Base-by-base conservation (phyloP, 2,329 filamentous ascomycete genomes). In the Aspergillus bombycis region DNA sequence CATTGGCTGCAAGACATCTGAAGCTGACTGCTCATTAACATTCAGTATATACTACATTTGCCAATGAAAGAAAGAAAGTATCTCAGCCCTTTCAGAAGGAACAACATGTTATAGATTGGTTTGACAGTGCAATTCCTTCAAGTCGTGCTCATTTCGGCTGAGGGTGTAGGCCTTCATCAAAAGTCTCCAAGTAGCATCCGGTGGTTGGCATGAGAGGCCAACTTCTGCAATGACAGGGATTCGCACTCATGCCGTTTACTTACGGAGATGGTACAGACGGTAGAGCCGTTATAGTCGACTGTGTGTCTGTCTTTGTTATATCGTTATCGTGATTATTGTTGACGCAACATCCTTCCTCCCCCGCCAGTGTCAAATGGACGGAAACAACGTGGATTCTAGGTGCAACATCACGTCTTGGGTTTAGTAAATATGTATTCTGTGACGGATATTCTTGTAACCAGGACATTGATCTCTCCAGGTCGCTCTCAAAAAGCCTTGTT, bases 301-400 rank as follows among this genome's bases (percentile, higher is more conserved):
- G 66, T 34, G 62, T 50, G 34, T 71, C 65, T 19, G 46, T 59
- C 4, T 62, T 65, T 36, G 57, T 30, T 21, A n/a, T 43, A 41
- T 62, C 62, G 11, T 26, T 57, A 16, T 58, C 53, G 16, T 58
- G 43, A 38, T 53, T 28, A 32, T 23, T 21, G 10, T 26, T 56
- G 43, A 23, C 55, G 32, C 34, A 38, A 41, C 58, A 23, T 48
- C 64, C 61, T 32, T 67, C 61, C 0, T 73, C 68, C 41, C 74
- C 71, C 34, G 70, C 62, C 26, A 71, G 46, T 38, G 60, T 66
- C 65, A 72, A 66, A 30, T 73, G 67, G 46, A 74, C 69, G 19
- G 75, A 71, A 43, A 75, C 48, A 23, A 75, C 71, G 64, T 75
- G 75, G 32, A 76, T 70, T 34, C 71, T 71, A n/a, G 76, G 76